A percentile compares a stretch with the other conserved stretches of the same genome.
Conservation (phyloP, 331 rosid genomes). For the Rhamnella rubrinervis region DNA sequence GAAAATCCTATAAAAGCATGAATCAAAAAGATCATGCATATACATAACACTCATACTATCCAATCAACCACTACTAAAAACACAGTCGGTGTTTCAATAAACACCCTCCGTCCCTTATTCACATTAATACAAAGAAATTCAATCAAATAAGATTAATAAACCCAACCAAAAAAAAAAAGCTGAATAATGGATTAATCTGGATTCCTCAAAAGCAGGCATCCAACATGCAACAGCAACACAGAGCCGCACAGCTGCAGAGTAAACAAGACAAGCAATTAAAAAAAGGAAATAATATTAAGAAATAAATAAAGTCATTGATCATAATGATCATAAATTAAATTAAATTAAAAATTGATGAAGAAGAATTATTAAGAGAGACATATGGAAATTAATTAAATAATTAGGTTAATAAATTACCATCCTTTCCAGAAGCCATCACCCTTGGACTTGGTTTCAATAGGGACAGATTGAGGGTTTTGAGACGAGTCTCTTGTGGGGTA, state of each 20-base stretch:
- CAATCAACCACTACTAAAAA: too few relatives aligned
- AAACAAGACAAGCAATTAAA: background rate
- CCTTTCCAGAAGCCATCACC: constrained; percentile 79
- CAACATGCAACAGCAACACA: constrained; percentile 74
- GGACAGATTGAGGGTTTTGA: constrained; percentile 19
- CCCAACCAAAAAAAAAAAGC: background rate
- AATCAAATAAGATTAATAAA: too few relatives aligned
- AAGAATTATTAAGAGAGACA: too few relatives aligned
- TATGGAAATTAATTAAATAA: too few relatives aligned
- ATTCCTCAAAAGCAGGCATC: constrained; percentile 53
- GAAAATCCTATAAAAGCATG: too few relatives aligned
- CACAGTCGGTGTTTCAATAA: too few relatives aligned
- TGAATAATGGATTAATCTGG: background rate
- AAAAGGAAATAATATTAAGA: background rate
- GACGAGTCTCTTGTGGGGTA: constrained; percentile 36
- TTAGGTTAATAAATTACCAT: constrained; percentile 28
- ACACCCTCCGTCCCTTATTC: too few relatives aligned
- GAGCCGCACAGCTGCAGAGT: constrained; percentile 59
- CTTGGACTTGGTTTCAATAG: constrained; percentile 41
- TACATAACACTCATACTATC: too few relatives aligned
- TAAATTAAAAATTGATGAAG: too few relatives aligned
- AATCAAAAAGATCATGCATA: too few relatives aligned
- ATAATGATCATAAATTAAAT: too few relatives aligned
- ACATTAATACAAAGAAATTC: too few relatives aligned
- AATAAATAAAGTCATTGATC: background rate